phyloP scores from a whole-genome alignment of 495 filamentous ascomycete species.

The Eremomyces bilateralis region DNA sequence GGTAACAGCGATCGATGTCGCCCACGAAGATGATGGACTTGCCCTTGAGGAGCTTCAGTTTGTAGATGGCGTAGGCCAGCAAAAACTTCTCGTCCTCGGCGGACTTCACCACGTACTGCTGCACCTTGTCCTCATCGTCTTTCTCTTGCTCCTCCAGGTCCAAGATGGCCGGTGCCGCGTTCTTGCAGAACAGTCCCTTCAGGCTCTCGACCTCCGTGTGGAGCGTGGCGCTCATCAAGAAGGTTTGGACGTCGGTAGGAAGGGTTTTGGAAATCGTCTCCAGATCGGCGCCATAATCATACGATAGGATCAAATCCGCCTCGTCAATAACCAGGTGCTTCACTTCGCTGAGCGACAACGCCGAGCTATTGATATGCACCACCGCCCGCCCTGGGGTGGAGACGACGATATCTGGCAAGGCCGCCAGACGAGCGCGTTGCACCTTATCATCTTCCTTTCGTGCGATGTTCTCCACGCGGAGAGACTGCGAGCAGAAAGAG shows the following conservation, averaged over 20 bases:
- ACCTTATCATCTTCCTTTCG: conserved; percentile 73
- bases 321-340: conserved; percentile 81
- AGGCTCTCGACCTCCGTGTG: conserved; percentile 67
- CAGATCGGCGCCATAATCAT: conserved; percentile 84
- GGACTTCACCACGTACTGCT: conserved; percentile 75
- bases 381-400: conserved; percentile 66
- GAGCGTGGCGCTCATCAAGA: conserved; percentile 84
- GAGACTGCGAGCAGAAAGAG: conserved; percentile 61
- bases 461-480: conserved; percentile 64
- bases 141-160: conserved; percentile 56
- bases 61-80: conserved; percentile 81
- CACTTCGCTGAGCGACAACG: conserved; percentile 46
- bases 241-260: conserved; percentile 69
- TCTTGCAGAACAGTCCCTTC: conserved; percentile 68
- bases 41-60: conserved; percentile 81
- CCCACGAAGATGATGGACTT: conserved; percentile 87
- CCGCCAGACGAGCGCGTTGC: conserved; percentile 66
- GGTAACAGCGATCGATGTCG: conserved; percentile 83
- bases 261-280: conserved; percentile 50
- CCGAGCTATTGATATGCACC: conserved; percentile 42
- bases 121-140: conserved; percentile 41
- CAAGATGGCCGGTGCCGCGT: conserved; percentile 53
- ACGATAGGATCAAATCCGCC: conserved; percentile 82
- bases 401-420: conserved; percentile 70
- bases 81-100: conserved; percentile 96